Evolutionary conservation across 2,329 filamentous ascomycete genomes (phyloP).

Genomic region (Madurella mycetomatis): DNA sequence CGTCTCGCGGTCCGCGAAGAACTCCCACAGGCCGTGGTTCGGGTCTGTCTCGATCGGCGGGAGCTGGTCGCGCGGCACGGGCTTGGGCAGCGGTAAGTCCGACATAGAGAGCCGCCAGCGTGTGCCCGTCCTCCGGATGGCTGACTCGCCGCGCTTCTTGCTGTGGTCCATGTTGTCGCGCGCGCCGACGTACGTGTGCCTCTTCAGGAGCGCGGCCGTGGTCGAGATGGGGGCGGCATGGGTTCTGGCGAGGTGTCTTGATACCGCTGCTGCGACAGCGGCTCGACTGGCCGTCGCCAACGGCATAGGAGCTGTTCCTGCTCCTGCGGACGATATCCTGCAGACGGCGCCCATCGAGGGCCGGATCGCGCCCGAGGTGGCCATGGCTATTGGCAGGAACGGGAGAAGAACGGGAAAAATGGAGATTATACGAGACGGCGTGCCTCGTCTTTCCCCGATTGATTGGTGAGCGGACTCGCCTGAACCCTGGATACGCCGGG

Average conservation of each 20-base stretch:
- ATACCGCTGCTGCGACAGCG: neutral
- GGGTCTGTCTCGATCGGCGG: slow-evolving; percentile 58
- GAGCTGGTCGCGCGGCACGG: slow-evolving; percentile 48
- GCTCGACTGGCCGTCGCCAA: neutral
- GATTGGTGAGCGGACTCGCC: slow-evolving; percentile 1
- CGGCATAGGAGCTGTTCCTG: neutral
- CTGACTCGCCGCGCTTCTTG: slow-evolving; percentile 74
- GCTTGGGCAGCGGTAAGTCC: slow-evolving; percentile 67
- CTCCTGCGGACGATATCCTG: slow-evolving; percentile 27
- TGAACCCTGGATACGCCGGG: neutral
- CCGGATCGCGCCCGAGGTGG: slow-evolving; percentile 21
- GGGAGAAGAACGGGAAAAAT: neutral
- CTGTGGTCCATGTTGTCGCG: slow-evolving; percentile 66
- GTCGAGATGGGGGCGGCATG: slow-evolving; percentile 47
- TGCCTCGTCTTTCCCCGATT: neutral
- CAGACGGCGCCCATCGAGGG: slow-evolving; percentile 29
- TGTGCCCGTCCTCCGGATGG: slow-evolving; percentile 70
- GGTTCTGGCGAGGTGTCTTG: slow-evolving; percentile 2
- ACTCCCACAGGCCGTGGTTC: slow-evolving; percentile 86
- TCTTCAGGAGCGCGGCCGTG: slow-evolving; percentile 45
- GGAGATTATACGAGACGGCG: neutral
- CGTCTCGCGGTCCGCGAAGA: slow-evolving; percentile 71
- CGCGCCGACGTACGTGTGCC: slow-evolving; percentile 33
- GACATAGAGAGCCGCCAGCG: slow-evolving; percentile 70
- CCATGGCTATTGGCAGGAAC: slow-evolving; percentile 16